Evolutionary conservation across 2,329 filamentous ascomycete genomes (phyloP).

Genomic region (Fusarium pininemorale): DNA sequence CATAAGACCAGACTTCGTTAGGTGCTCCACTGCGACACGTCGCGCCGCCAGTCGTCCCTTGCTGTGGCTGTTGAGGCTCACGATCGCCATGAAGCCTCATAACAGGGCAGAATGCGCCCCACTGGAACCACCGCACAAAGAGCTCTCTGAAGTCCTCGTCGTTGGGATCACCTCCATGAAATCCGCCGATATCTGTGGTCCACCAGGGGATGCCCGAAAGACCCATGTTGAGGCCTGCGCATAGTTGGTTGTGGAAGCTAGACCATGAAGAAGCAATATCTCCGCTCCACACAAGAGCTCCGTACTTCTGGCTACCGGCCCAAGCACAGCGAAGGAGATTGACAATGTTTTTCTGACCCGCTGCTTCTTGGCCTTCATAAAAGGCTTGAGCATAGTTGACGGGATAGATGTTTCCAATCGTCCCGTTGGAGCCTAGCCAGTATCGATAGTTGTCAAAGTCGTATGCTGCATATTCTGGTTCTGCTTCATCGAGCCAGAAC

Average conservation of each 20-base stretch:
- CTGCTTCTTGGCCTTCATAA: conserved; percentile 64
- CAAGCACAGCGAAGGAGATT: conserved; percentile 63
- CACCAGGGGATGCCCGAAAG: conserved; percentile 72
- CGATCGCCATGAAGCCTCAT: conserved; percentile 74
- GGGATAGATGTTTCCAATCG: conserved; percentile 68
- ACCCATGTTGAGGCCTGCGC: conserved; percentile 73
- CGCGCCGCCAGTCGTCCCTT: conserved; percentile 47
- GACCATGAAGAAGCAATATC: conserved; percentile 73
- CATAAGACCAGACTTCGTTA: conserved; percentile 75
- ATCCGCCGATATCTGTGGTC: conserved; percentile 77
- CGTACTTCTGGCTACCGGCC: conserved; percentile 68
- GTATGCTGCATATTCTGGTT: conserved; percentile 71
- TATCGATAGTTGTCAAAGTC: conserved; percentile 71
- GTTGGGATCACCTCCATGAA: conserved; percentile 69
- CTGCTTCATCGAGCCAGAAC: conserved; percentile 77
- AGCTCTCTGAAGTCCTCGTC: conserved; percentile 68
- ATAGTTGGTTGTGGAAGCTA: conserved; percentile 66
- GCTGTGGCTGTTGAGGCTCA: conserved; percentile 59
- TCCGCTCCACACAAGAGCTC: conserved; percentile 72
- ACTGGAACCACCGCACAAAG: conserved; percentile 75
- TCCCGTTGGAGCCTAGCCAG: conserved; percentile 48
- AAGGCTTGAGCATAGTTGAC: conserved; percentile 66
- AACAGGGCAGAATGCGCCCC: conserved; percentile 73
- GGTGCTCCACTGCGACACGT: conserved; percentile 60
- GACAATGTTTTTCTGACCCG: conserved; percentile 65